Evolutionary conservation across 306 rosid species (phyloP).

Genomic region (Begonia masoniana): DNA sequence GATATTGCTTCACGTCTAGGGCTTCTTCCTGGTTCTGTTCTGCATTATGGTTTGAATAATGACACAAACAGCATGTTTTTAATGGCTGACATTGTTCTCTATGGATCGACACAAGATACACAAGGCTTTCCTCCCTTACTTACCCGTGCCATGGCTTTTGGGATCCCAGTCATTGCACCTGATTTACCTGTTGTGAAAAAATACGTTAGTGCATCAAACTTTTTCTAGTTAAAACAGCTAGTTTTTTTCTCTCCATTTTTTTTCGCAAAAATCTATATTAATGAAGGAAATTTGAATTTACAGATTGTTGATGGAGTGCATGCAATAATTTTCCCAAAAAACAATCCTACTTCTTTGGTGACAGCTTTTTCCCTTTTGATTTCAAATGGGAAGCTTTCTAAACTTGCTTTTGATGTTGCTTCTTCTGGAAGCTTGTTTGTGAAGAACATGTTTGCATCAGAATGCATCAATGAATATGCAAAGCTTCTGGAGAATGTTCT

Average conservation of each 20-base stretch:
- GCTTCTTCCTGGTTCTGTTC: conserved; percentile 61
- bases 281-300: conserved; percentile 1
- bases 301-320: conserved; percentile 77
- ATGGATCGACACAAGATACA: conserved; percentile 82
- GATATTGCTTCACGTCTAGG: conserved; percentile 79
- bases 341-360: conserved; percentile 70
- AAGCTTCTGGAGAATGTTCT: conserved; percentile 85
- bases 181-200: conserved; percentile 64
- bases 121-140: conserved; percentile 92
- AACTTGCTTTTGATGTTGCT: conserved; percentile 63
- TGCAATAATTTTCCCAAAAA: conserved; percentile 52
- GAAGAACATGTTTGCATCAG: conserved; percentile 70
- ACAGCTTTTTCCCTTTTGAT: conserved; percentile 63
- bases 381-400: conserved; percentile 78
- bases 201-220: conserved; percentile 51
- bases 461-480: conserved; percentile 65
- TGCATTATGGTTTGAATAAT: conserved; percentile 64
- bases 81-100: conserved; percentile 87
- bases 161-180: conserved; percentile 69
- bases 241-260: background rate
- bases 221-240: conserved; percentile 8
- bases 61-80: conserved; percentile 60
- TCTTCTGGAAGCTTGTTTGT: conserved; percentile 75
- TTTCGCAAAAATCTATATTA: background rate
- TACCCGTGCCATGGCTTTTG: conserved; percentile 77